These are phyloP conservation scores for Beta lomatogona DNA, from an alignment of 179 eudicot species.

Conservation along the genomic window DNA sequence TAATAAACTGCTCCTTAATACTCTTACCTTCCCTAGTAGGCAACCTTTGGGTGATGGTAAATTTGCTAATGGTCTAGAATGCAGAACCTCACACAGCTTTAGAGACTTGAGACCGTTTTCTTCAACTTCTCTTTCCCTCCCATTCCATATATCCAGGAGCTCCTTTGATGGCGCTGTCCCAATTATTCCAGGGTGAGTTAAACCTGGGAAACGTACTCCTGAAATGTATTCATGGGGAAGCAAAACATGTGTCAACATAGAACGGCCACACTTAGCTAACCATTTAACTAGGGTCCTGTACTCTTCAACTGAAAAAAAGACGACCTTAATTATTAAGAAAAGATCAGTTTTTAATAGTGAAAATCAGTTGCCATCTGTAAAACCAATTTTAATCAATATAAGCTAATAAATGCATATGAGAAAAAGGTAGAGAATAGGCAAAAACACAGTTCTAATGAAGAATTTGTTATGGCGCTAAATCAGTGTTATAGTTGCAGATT, in stretches of 20 bases:
- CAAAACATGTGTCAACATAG: not conserved
- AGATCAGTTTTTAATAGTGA: no score
- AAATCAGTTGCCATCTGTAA: no score
- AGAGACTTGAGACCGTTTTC: slow-evolving; percentile 70
- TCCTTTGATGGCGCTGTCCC: slow-evolving; percentile 98
- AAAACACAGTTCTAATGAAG: no score
- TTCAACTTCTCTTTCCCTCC: slow-evolving; percentile 73
- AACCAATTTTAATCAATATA: no score
- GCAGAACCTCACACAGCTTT: slow-evolving; percentile 84
- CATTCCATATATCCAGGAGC: slow-evolving; percentile 80
- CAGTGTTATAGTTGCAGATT: not conserved
- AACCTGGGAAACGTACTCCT: slow-evolving; percentile 97
- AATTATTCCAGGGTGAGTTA: slow-evolving; percentile 91
- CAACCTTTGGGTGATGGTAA: slow-evolving; percentile 88
- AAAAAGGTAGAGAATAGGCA: no score
- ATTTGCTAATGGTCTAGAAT: slow-evolving; percentile 87
- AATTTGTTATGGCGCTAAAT: not conserved
- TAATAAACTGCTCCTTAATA: not conserved
- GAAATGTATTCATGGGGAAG: slow-evolving; percentile 5
- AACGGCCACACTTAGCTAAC: not conserved
- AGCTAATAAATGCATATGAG: no score
- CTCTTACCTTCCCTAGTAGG: slow-evolving; percentile 72
- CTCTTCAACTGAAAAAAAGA: no score
- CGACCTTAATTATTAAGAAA: no score
- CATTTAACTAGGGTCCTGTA: no score